phyloP scores from a whole-genome alignment of 495 filamentous ascomycete genomes.

The Hypoxylon fuscum region DNA sequence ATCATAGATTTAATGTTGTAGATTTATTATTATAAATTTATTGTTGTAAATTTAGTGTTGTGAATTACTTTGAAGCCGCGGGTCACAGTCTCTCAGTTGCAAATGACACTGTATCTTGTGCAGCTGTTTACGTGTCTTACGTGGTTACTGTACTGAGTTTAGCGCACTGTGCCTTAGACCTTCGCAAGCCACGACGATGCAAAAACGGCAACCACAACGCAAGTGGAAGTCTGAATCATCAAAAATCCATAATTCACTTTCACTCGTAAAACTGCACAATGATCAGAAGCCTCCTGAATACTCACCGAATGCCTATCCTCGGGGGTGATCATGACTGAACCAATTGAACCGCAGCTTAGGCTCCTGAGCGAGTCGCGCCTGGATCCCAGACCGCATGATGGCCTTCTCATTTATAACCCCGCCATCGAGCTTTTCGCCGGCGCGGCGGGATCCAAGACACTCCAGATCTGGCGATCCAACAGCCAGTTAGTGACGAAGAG shows the following conservation, averaged over 20 bases:
- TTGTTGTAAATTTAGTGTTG: too few relatives aligned
- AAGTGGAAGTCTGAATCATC: background rate
- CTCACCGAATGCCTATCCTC: slow-evolving; percentile 10
- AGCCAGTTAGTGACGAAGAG: slow-evolving; percentile 57
- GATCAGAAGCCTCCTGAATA: slow-evolving; percentile 13
- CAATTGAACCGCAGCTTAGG: slow-evolving; percentile 46
- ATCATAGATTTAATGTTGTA: too few relatives aligned
- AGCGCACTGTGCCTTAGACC: slow-evolving; percentile 26
- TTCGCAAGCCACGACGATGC: background rate
- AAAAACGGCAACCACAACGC: slow-evolving; percentile 14
- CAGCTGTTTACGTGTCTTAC: background rate
- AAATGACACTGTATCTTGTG: slow-evolving; percentile 1
- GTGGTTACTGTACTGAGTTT: background rate
- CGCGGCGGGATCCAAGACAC: slow-evolving; percentile 72
- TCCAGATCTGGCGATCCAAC: slow-evolving; percentile 67
- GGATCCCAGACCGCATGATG: slow-evolving; percentile 43
- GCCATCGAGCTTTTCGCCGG: slow-evolving; percentile 84
- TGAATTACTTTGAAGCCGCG: too few relatives aligned
- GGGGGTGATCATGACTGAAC: slow-evolving; percentile 39
- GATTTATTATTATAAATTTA: too few relatives aligned
- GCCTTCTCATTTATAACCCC: slow-evolving; percentile 76
- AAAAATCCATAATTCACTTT: background rate
- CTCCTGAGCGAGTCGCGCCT: slow-evolving; percentile 57
- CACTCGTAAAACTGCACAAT: slow-evolving; percentile 21
- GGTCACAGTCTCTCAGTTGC: background rate